Evolutionary conservation across 768 basidiomycete genomes (phyloP).

Genomic region (Amylocystis lapponica): DNA sequence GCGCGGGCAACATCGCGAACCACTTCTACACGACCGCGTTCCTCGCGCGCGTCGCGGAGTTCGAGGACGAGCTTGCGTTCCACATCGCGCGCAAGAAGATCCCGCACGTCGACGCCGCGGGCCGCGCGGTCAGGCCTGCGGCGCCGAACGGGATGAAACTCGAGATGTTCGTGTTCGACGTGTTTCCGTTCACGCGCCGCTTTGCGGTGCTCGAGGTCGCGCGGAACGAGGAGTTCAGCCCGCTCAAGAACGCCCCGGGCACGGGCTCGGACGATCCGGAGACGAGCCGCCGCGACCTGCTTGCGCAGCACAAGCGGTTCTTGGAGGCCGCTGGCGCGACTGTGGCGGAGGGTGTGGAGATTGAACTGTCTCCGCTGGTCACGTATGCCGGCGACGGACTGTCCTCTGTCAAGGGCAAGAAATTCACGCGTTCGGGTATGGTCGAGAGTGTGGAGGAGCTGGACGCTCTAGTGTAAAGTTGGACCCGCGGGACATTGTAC

Average conservation of each 20-base stretch:
- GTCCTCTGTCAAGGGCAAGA: slow-evolving; percentile 70
- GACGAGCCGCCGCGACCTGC: slow-evolving; percentile 85
- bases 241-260: slow-evolving; percentile 95
- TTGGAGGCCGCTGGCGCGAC: slow-evolving; percentile 72
- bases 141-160: slow-evolving; percentile 99
- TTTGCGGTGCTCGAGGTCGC: slow-evolving; percentile 89
- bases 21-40: slow-evolving; percentile 94
- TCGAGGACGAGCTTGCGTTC: slow-evolving; percentile 88
- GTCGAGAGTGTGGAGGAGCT: slow-evolving; percentile 64
- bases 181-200: slow-evolving; percentile 83
- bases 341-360: slow-evolving; percentile 69
- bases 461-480: slow-evolving; percentile 52
- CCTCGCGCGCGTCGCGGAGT: slow-evolving; percentile 69
- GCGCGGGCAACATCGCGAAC: slow-evolving; percentile 96
- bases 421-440: slow-evolving; percentile 68
- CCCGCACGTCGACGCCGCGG: slow-evolving; percentile 67
- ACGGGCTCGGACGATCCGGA: slow-evolving; percentile 85
- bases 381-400: slow-evolving; percentile 93
- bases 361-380: slow-evolving; percentile 86
- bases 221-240: slow-evolving; percentile 89
- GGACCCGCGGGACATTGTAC: slow-evolving; percentile 4
- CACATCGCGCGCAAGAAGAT: slow-evolving; percentile 99
- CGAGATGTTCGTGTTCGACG: slow-evolving; percentile 98
- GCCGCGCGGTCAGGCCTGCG: slow-evolving; percentile 67
- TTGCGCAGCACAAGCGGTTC: slow-evolving; percentile 84